A percentile compares a stretch with the other conserved stretches of the same genome.
These are phyloP conservation scores for Pseudogymnoascus sp. DNA, from an alignment of 2,329 filamentous ascomycete genomes.

Conservation along the genomic window DNA sequence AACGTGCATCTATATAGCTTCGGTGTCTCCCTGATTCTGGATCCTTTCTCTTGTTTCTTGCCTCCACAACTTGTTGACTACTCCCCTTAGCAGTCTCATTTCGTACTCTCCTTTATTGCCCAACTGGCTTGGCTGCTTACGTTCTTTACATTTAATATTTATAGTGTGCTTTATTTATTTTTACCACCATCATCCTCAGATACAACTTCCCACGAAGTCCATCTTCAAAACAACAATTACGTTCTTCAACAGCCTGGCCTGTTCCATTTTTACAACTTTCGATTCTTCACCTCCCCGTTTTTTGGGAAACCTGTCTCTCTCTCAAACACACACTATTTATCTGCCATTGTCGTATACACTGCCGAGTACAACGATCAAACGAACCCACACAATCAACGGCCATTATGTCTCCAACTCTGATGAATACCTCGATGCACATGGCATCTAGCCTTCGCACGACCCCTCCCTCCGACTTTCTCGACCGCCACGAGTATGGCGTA, in stretches of 20 bases:
- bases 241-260: constrained; percentile 37
- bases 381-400: constrained; percentile 12
- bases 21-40: constrained; percentile 34
- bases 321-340: constrained; percentile 16
- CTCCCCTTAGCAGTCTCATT: constrained; percentile 29
- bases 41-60: constrained; percentile 19
- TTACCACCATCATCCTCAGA: constrained; percentile 24
- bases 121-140: constrained; percentile 48
- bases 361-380: constrained; percentile 21
- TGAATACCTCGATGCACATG: constrained; percentile 28
- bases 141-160: constrained; percentile 38
- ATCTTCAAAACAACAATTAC: constrained; percentile 27
- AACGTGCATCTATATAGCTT: constrained; percentile 7
- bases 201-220: constrained; percentile 13
- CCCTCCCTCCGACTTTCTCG: constrained; percentile 42
- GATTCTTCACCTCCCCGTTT: constrained; percentile 24
- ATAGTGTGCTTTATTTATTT: constrained; percentile 23
- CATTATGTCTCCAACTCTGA: constrained; percentile 28
- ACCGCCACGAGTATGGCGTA: constrained; percentile 52
- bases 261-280: constrained; percentile 28
- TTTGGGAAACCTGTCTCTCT: constrained; percentile 13
- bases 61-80: constrained; percentile 29
- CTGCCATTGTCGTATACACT: constrained; percentile 15
- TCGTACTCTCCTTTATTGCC: constrained; percentile 38
- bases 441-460: constrained; percentile 22